Evolutionary conservation across 202 grass and related monocot species (phyloP), one percentile per base, ranked within the genome.

Genomic region (Setaria viridis): DNA sequence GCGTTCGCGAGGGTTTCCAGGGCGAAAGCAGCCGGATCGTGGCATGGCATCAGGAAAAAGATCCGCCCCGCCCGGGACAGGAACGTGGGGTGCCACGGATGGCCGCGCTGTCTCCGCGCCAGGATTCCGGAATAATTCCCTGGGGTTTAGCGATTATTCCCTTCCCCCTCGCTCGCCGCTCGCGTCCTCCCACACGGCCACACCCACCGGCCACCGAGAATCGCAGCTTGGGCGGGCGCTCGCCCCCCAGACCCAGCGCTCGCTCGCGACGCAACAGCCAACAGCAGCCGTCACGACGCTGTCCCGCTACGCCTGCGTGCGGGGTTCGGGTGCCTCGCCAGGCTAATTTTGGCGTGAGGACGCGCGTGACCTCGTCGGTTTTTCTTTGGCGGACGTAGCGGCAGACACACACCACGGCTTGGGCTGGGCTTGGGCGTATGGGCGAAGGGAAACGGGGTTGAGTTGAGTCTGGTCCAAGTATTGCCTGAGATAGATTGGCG

Each of bases 41-140:
- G 17, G 34, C 7, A 45, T 4, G 82, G 16, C 78, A 68, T 66
- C 77, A 8, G 64, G 79, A 6, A 75, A 76, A 68, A 67, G 76
- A 67, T 68, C 62, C 60, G 45, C 29, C 13, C 62, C 60, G 45
- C 29, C 13, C 14, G 14, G 14, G 62, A 43, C 43, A 11, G n/a
- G 56, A 41, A 46, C 55, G 53, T 65, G 80, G 10, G 16, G 15
- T 11, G 65, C 34, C 33, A n/a, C 0, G 49, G 37, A 48, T 46
- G 68, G 58, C 85, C 47, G 77, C 67, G 85, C 77, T 80, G 85
- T 48, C 62, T 17, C 45, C 21, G 55, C 67, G 59, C 68, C 62
- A 14, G 12, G 80, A 84, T 65, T 30, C 74, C 87, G 74, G 81
- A 89, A 89, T 84, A 59, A 89, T 88, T 41, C 67, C 57, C 29